Evolutionary conservation across 371 early-diverging fungal genomes (phyloP).

Genomic region (Rhizomucor pusillus): DNA sequence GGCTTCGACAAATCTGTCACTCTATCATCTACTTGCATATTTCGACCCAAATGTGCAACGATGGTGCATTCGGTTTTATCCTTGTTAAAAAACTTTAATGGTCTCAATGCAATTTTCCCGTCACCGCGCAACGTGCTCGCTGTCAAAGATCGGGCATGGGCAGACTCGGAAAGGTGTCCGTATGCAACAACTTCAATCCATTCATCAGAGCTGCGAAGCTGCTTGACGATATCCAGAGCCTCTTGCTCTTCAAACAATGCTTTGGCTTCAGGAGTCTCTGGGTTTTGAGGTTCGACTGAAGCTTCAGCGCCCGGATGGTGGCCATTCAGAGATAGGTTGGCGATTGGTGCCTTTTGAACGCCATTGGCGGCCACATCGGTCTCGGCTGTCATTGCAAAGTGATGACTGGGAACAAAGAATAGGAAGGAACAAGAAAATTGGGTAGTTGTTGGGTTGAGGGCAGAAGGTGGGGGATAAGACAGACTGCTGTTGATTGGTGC

Average conservation of each 20-base stretch:
- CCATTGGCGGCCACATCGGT: too few species aligned
- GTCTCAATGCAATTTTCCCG: constrained; percentile 40
- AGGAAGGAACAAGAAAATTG: too few species aligned
- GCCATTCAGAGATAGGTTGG: too few species aligned
- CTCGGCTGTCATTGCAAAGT: too few species aligned
- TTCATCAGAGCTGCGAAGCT: constrained; percentile 25
- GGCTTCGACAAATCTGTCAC: not conserved
- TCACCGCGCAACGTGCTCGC: constrained; percentile 53
- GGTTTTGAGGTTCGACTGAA: too few species aligned
- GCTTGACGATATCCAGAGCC: constrained; percentile 15
- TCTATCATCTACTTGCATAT: constrained; percentile 29
- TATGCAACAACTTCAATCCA: constrained; percentile 45
- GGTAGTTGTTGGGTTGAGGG: too few species aligned
- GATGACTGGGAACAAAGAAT: too few species aligned
- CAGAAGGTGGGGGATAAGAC: too few species aligned
- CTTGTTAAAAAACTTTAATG: constrained; percentile 41
- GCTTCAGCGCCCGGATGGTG: too few species aligned
- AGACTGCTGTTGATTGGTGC: too few species aligned
- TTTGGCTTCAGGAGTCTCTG: constrained; percentile 8
- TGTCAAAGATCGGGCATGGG: constrained; percentile 45
- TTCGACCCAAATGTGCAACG: constrained; percentile 32
- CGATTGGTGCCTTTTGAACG: too few species aligned
- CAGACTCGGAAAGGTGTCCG: constrained; percentile 33
- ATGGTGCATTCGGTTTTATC: constrained; percentile 42
- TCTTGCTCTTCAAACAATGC: constrained; percentile 24